These are phyloP conservation scores for Scalesia atractyloides DNA, from an alignment of 129 eudicot genomes.

Conservation along the genomic window DNA sequence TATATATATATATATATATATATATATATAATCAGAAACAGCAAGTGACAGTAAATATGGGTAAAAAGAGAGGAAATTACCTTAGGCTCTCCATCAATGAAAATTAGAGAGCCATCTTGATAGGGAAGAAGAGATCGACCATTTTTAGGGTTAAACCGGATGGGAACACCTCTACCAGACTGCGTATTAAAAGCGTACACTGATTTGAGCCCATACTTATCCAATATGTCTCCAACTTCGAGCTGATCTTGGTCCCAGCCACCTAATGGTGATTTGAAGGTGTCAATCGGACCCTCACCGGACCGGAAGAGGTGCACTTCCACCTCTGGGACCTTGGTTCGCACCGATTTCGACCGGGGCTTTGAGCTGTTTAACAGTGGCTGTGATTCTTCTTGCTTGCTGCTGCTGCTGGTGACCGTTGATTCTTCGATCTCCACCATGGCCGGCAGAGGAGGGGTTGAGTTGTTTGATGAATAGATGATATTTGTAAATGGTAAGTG, in stretches of 20 bases:
- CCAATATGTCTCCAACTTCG: constrained; percentile 70
- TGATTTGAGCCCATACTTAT: constrained; percentile 61
- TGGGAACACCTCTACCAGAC: constrained; percentile 75
- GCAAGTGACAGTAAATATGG: no score
- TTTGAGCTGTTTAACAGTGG: constrained; percentile 38
- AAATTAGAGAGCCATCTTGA: constrained; percentile 55
- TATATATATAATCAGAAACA: no score
- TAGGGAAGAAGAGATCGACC: constrained; percentile 74
- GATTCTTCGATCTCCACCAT: constrained; percentile 43
- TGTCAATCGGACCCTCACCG: constrained; percentile 75
- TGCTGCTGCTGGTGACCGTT: neutral
- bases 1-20: no score
- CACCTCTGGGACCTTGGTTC: constrained; percentile 69
- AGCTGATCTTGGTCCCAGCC: constrained; percentile 95
- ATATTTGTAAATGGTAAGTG: no score
- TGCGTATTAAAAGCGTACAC: constrained; percentile 61
- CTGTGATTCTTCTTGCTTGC: constrained; percentile 42
- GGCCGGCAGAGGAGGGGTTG: neutral
- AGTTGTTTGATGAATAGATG: no score
- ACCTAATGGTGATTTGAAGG: constrained; percentile 56
- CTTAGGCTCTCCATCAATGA: constrained; percentile 80
- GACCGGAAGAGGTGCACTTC: constrained; percentile 59
- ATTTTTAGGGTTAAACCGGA: constrained; percentile 62
- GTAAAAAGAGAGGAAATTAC: constrained; percentile 25
- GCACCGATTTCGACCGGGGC: constrained; percentile 32